Percentiles rank a stretch among this genome's conserved stretches.
Conservation (phyloP, 805 yeast genomes). For the Monosporozyma aerobia region DNA sequence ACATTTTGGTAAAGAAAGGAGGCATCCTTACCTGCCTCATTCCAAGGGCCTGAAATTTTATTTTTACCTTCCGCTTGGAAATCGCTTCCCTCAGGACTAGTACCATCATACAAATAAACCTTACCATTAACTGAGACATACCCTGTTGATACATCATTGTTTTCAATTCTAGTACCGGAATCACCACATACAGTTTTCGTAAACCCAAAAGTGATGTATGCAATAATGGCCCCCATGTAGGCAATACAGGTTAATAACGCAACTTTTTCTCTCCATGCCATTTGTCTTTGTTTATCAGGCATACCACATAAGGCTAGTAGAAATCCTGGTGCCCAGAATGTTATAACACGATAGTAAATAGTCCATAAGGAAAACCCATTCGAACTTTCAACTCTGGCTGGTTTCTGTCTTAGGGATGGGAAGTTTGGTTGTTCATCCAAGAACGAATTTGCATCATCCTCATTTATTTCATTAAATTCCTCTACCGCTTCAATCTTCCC, state of each 20-base stretch:
- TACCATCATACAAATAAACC: conserved; percentile 61
- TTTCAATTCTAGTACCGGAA: conserved; percentile 17
- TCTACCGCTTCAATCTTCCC: neutral
- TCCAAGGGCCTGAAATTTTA: conserved; percentile 65
- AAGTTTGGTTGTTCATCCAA: conserved; percentile 1
- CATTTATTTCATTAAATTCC: neutral
- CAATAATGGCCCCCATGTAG: conserved; percentile 66
- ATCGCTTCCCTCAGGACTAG: conserved; percentile 72
- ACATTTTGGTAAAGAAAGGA: conserved; percentile 83
- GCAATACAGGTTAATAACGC: conserved; percentile 71
- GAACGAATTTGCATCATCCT: neutral
- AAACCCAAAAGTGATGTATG: conserved; percentile 84
- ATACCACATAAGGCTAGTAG: conserved; percentile 56
- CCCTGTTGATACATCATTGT: conserved; percentile 1
- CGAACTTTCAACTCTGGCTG: conserved; percentile 2
- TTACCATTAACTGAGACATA: conserved; percentile 62
- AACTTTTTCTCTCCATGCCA: conserved; percentile 96
- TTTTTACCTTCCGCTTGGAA: conserved; percentile 54
- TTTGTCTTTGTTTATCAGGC: conserved; percentile 69
- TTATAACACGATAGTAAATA: conserved; percentile 65
- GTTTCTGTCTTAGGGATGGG: conserved; percentile 3
- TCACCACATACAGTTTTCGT: conserved; percentile 69
- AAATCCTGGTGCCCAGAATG: conserved; percentile 90
- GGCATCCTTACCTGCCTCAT: conserved; percentile 85
- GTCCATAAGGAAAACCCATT: conserved; percentile 45